Evolutionary conservation across 352 stramenopile genomes (phyloP), one percentile per base, ranked within the genome.

Genomic region (Globisporangium camurandrum): DNA sequence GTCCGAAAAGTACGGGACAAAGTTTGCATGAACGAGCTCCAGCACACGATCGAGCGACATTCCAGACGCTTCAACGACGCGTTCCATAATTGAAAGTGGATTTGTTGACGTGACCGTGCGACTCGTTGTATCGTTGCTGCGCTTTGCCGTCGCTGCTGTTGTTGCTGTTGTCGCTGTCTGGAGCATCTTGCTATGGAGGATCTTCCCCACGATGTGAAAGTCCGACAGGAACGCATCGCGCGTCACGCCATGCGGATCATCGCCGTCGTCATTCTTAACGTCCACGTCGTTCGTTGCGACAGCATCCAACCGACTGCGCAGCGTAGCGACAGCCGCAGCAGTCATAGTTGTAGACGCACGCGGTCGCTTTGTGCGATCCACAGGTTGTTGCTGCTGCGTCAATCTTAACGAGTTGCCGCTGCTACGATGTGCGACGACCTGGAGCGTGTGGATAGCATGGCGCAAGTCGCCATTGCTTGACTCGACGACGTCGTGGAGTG

Each of bases 171-270:
- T 12, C 9, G 30, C 9, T 12, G 2, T 34, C 8, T 8, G 9
- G 20, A 61, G 27, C 44, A 58, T 57, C 63, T 85, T 85, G n/a
- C 64, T 73, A 39, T 94, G 75, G 3, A 94, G 44, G 33, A 94
- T 49, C 48, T 91, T 91, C 5, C 80, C 83, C 27, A 92, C 57
- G 11, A 92, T 54, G 41, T 88, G 83, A 14, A 94, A 88, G 46
- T 92, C 78, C 1, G 83, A 92, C 4, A 77, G 59, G 64, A 94
- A 94, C 19, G 64, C 49, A 34, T 94, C 83, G n/a, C 82, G 75
- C 40, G 51, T 57, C 2, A 46, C 12, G 49, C 8, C 36, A 4
- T 3, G 6, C 4, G 22, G 16, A 8, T 7, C 1, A 19, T 41
- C n/a, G 36, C 36, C 19, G 16, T 41, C 36, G 4, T 23, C 8